Percentiles rank a stretch among this genome's conserved stretches.
phyloP scores from a whole-genome alignment of 495 filamentous ascomycete genomes.

The Xylaria longipes region DNA sequence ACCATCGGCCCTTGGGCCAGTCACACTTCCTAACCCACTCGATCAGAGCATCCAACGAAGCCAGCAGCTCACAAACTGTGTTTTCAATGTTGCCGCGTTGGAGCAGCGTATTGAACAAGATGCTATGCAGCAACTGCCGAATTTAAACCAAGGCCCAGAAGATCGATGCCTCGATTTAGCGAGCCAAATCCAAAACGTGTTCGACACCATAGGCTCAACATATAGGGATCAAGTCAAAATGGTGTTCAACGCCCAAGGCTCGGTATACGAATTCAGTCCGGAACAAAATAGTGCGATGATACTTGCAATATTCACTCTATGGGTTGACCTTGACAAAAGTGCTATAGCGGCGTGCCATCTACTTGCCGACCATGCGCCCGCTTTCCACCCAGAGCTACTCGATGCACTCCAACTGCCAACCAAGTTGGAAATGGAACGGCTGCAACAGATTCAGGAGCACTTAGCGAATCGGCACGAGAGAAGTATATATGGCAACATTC shows the following conservation, averaged over 20 bases:
- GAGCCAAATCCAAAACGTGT: constrained; percentile 44
- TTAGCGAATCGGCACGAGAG: constrained; percentile 41
- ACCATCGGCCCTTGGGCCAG: not conserved
- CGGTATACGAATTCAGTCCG: constrained; percentile 35
- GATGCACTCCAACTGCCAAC: constrained; percentile 56
- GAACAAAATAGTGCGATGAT: constrained; percentile 54
- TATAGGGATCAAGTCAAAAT: constrained; percentile 40
- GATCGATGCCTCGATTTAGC: constrained; percentile 45
- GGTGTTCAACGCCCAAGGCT: constrained; percentile 42
- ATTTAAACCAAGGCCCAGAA: not conserved
- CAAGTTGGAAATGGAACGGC: constrained; percentile 52
- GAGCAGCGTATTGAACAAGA: constrained; percentile 19
- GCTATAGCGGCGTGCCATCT: constrained; percentile 44
- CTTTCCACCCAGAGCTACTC: constrained; percentile 53
- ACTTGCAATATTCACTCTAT: constrained; percentile 51
- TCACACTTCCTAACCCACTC: constrained; percentile 31
- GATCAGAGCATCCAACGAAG: constrained; percentile 30
- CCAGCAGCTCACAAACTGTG: constrained; percentile 28
- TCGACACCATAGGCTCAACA: constrained; percentile 36
- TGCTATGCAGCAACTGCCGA: not conserved
- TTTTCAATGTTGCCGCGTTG: constrained; percentile 29
- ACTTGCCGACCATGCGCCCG: constrained; percentile 45
- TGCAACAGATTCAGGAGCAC: constrained; percentile 56
- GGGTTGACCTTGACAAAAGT: constrained; percentile 49
- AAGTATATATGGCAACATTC: constrained; percentile 45